Conservation (phyloP, 768 basidiomycete genomes). For the Boletus bicolor region DNA sequence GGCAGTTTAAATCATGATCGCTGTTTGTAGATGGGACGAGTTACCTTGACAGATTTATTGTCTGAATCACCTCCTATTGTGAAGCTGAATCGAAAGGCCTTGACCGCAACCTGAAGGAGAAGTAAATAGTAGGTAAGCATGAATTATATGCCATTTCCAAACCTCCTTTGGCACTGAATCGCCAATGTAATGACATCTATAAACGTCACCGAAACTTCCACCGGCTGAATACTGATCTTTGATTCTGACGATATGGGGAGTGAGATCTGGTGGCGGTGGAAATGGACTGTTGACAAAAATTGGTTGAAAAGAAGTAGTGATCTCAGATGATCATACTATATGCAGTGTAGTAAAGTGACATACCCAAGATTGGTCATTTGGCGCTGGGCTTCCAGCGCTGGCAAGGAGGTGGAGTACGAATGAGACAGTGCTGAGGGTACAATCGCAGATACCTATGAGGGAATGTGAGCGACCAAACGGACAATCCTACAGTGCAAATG, state of each 20-base stretch:
- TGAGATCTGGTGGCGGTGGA: constrained; percentile 6
- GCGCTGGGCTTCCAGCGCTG: too few species aligned
- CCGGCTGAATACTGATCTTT: neutral
- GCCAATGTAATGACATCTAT: constrained; percentile 2
- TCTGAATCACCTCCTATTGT: neutral
- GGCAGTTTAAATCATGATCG: neutral
- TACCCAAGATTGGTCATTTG: too few species aligned
- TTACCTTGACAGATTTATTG: neutral
- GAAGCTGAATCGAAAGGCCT: constrained; percentile 9
- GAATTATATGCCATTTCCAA: neutral
- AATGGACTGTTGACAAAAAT: neutral
- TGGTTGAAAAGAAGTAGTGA: too few species aligned
- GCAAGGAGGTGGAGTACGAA: too few species aligned
- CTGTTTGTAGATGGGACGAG: neutral
- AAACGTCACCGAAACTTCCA: constrained; percentile 18
- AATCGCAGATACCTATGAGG: too few species aligned
- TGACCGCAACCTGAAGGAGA: constrained; percentile 16
- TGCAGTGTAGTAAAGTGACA: too few species aligned
- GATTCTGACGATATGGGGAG: neutral
- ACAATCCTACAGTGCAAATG: too few species aligned
- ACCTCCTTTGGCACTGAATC: constrained; percentile 8
- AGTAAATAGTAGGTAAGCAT: neutral
- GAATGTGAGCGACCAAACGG: too few species aligned
- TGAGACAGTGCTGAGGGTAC: too few species aligned
- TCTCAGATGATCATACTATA: too few species aligned